Conservation (phyloP, 2,329 filamentous ascomycete species). For the Aureobasidium sp. region DNA sequence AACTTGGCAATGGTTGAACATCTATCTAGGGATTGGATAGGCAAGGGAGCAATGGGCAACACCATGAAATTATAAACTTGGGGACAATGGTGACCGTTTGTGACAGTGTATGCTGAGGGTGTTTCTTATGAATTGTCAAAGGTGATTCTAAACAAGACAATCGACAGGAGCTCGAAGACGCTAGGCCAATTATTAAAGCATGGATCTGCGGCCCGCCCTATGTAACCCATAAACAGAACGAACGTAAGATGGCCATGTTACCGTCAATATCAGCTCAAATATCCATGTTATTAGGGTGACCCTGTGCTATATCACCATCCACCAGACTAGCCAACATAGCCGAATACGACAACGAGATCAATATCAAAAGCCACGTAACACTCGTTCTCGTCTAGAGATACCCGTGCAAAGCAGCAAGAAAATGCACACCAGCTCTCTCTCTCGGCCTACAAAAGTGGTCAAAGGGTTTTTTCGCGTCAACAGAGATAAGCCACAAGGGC, state of each 20-base stretch:
- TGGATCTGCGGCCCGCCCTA: too few species aligned
- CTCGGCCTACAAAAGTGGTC: background rate
- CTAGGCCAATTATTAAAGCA: too few species aligned
- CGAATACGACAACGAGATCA: background rate
- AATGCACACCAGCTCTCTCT: background rate
- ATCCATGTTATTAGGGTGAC: background rate
- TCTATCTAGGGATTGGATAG: too few species aligned
- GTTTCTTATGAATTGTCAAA: too few species aligned
- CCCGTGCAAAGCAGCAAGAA: background rate
- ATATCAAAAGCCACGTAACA: background rate
- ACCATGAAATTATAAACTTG: too few species aligned
- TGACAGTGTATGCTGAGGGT: too few species aligned
- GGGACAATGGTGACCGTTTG: too few species aligned
- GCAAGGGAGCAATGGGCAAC: too few species aligned
- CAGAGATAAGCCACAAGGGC: background rate
- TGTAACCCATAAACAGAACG: background rate
- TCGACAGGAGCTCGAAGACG: too few species aligned
- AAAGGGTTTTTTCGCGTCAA: background rate
- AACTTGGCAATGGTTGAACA: too few species aligned
- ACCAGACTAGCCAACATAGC: background rate
- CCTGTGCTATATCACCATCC: background rate
- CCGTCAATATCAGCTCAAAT: background rate
- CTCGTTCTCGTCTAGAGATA: background rate
- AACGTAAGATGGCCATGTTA: background rate
- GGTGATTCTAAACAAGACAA: too few species aligned